Evolutionary conservation across 192 early-diverging fungal species (phyloP).

Genomic region (Mortierella alpina): DNA sequence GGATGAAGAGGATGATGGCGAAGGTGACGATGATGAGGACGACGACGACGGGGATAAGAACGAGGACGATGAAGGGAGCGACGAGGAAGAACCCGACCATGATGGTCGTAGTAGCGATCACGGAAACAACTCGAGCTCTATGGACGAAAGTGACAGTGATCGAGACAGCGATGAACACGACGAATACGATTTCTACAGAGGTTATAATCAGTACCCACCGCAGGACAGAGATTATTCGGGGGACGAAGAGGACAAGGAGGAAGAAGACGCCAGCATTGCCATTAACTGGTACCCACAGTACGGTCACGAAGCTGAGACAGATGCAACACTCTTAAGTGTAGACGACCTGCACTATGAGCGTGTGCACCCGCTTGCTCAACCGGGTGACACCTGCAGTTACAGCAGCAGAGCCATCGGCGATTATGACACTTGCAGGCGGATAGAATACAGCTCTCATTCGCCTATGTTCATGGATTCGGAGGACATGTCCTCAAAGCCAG

Average conservation of each 20-base stretch:
- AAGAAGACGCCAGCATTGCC: not conserved
- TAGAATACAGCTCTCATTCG: too few relatives aligned
- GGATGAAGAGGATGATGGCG: not conserved
- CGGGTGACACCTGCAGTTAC: too few relatives aligned
- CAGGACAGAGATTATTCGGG: not conserved
- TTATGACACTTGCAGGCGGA: too few relatives aligned
- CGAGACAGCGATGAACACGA: slow-evolving; percentile 1
- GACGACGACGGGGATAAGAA: slow-evolving; percentile 7
- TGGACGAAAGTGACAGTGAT: not conserved
- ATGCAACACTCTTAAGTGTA: too few relatives aligned
- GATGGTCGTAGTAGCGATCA: not conserved
- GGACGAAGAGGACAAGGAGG: slow-evolving; percentile 1
- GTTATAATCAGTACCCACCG: not conserved
- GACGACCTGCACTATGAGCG: too few relatives aligned
- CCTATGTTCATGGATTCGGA: too few relatives aligned
- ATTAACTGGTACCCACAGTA: too few relatives aligned
- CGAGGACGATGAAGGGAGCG: not conserved
- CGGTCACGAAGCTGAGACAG: too few relatives aligned
- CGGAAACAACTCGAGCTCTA: too few relatives aligned
- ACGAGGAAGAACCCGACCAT: slow-evolving; percentile 13
- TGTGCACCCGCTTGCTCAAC: too few relatives aligned
- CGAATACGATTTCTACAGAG: not conserved
- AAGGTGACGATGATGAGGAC: slow-evolving; percentile 7
- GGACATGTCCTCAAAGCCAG: too few relatives aligned
- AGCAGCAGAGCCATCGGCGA: too few relatives aligned